A percentile compares a stretch with the other conserved stretches of the same genome.
These are phyloP conservation scores for Wickerhamomyces sp. DNA, from an alignment of 1,139 yeast species.

Conservation along the genomic window DNA sequence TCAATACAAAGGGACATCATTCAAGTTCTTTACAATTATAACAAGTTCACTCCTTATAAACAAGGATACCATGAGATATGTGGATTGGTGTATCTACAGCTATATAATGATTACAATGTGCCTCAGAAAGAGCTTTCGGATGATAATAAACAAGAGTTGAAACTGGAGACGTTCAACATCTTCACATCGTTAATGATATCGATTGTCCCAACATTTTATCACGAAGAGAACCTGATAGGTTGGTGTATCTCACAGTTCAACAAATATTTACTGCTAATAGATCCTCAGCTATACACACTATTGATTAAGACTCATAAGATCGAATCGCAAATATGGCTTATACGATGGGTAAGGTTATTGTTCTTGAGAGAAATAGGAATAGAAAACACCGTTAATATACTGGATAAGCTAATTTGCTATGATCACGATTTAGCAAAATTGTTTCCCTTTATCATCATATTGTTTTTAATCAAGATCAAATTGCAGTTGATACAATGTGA, in stretches of 20 bases:
- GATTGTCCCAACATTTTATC: conserved; percentile 32
- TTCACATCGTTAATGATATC: conserved; percentile 29
- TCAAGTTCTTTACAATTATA: conserved; percentile 48
- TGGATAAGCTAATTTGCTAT: conserved; percentile 55
- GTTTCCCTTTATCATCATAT: conserved; percentile 46
- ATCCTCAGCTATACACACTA: conserved; percentile 32
- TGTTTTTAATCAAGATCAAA: conserved; percentile 48
- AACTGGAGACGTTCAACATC: conserved; percentile 25
- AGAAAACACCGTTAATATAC: conserved; percentile 39
- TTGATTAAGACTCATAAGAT: conserved; percentile 48
- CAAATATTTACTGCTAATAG: conserved; percentile 43
- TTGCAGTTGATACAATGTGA: conserved; percentile 39
- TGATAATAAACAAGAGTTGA: conserved; percentile 5
- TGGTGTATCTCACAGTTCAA: conserved; percentile 35
- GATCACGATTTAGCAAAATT: conserved; percentile 35
- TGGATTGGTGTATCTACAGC: conserved; percentile 51
- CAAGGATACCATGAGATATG: conserved; percentile 71
- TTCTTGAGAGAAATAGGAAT: conserved; percentile 57
- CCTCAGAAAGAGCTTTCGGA: not conserved
- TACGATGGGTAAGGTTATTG: conserved; percentile 57
- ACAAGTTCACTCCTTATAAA: conserved; percentile 47
- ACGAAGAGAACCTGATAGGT: conserved; percentile 27
- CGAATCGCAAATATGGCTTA: conserved; percentile 64
- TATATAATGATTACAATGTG: conserved; percentile 34
- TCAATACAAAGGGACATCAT: conserved; percentile 40